Percentiles rank a stretch among this genome's conserved stretches.
These are phyloP conservation scores for Logfia minima DNA, from an alignment of 129 eudicot genomes.

Conservation along the genomic window DNA sequence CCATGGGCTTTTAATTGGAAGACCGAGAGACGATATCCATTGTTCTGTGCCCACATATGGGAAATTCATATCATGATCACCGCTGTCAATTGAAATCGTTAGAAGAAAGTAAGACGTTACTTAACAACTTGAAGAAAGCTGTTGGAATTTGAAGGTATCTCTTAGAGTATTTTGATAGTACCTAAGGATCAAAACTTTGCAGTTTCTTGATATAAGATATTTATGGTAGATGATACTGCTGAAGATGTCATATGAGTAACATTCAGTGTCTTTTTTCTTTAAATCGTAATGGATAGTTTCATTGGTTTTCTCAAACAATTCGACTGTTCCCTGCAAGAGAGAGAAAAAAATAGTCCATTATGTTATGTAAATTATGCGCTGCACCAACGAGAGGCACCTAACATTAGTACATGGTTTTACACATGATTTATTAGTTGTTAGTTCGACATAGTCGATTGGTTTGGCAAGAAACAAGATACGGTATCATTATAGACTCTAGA, in stretches of 20 bases:
- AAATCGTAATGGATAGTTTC: slow-evolving; percentile 30
- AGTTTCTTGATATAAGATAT: slow-evolving; percentile 22
- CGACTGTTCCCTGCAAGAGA: slow-evolving; percentile 29
- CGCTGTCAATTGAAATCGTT: slow-evolving; percentile 13
- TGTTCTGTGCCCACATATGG: slow-evolving; percentile 36
- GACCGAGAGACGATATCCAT: slow-evolving; percentile 34
- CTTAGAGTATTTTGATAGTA: slow-evolving; percentile 7
- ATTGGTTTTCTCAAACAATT: slow-evolving; percentile 23
- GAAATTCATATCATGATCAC: slow-evolving; percentile 43
- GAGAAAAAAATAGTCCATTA: background rate
- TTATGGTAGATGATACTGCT: slow-evolving; percentile 28
- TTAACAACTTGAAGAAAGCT: background rate
- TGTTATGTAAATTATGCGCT: background rate
- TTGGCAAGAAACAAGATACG: background rate
- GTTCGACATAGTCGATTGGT: background rate
- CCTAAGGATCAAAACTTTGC: slow-evolving; percentile 24
- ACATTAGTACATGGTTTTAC: background rate
- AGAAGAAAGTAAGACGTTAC: background rate
- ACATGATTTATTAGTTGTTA: background rate
- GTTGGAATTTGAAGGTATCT: background rate
- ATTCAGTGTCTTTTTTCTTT: slow-evolving; percentile 15
- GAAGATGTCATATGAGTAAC: slow-evolving; percentile 31
- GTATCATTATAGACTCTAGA: background rate
- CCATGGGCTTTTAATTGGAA: slow-evolving; percentile 33
- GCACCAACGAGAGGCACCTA: background rate